Base-by-base conservation (phyloP, 176 grass and related monocot genomes). In the Olyra latifolia region DNA sequence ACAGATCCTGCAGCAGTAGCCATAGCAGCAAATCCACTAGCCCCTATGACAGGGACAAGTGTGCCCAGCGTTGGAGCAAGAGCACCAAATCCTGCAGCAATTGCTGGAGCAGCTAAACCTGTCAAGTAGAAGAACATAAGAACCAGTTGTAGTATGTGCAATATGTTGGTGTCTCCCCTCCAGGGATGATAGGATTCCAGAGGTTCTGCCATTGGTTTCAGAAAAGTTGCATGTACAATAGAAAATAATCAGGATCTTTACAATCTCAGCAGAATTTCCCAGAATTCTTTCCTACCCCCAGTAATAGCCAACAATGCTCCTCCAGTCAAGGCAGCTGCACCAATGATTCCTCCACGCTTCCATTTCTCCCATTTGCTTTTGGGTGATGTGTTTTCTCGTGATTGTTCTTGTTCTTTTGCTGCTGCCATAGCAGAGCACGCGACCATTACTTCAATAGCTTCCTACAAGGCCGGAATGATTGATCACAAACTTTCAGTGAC, bases 81-180 rank as follows among this genome's bases (percentile, higher is more conserved):
- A 87, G 96, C 96, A 88, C 75, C 59, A 71, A 99, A 93, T 8
- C 96, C 96, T 62, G 92, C 92, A 81, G 96, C 96, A 69, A 99
- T 95, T 78, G 96, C 96, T 86, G 96, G 92, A 66, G 96, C 92
- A 84, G 96, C 96, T 50, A 99, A 93, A 75, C 96, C 96, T 99
- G 83, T 86, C 22, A 38, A 47, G 39, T 52, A 42, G 29, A 84
- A 85, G 81, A 75, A 53, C 60, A 25, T 25, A 74, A 81, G 10
- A 76, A 56, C 23, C 27, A 65, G 40, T 39, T 42, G 20, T 20
- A 35, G 38, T 79, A 72, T 35, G 32, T 35, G 32, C 2, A 3
- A 35, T 35, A 4, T 35, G 32, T 4, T 35, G 32, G 5, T 35
- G 32, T 35, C 32, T 35, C 32, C 32, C 32, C 0, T 35, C 32